Base-by-base conservation (phyloP, 345 rosid species). In the Lepidium didymum region DNA sequence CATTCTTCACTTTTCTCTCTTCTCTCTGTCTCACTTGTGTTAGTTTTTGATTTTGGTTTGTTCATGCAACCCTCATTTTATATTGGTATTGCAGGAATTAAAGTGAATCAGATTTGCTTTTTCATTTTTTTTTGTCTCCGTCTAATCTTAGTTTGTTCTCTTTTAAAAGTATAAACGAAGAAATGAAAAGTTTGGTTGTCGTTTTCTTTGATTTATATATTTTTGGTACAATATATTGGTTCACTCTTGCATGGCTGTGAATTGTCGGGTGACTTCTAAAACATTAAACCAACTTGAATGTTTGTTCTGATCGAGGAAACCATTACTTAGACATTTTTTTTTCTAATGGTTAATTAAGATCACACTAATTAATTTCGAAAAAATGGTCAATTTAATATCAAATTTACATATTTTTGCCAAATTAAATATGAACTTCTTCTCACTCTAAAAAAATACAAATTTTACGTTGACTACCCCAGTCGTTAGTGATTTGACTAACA, bases 1-100 rank as follows among this genome's bases (percentile, higher is more conserved):
- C 91, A 86, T 86, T 34, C 54, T 64, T 38, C 73, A 61, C 64
- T 67, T 67, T 33, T 38, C 47, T 23, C 23, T 54, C 12, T 13
- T 66, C 11, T 38, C 52, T 37, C 38, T 50, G 21, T 3, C 59
- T 10, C 52, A 6, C 43, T 60, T 11, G 43, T 40, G 50, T 6
- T 43, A 21, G 63, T 27, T 51, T 60, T 67, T 67, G 69, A 44
- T 45, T 36, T 54, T 67, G 34, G 29, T 53, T 44, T 31, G 47
- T 37, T 53, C 78, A 60, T 54, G 64, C 51, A 67, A 29, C 31
- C 33, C 29, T 37, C 58, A 37, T 52, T 74, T 65, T 74, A 74
- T 74, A 74, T 54, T 68, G 37, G 56, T 35, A 1, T 66, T 50
- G 56, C 60, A 50, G 13, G 52, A 36, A n/a, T n/a, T n/a, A n/a